Evolutionary conservation across 331 rosid genomes (phyloP), one percentile per base, ranked within the genome.

Genomic region (Erythrophleum ivorense): DNA sequence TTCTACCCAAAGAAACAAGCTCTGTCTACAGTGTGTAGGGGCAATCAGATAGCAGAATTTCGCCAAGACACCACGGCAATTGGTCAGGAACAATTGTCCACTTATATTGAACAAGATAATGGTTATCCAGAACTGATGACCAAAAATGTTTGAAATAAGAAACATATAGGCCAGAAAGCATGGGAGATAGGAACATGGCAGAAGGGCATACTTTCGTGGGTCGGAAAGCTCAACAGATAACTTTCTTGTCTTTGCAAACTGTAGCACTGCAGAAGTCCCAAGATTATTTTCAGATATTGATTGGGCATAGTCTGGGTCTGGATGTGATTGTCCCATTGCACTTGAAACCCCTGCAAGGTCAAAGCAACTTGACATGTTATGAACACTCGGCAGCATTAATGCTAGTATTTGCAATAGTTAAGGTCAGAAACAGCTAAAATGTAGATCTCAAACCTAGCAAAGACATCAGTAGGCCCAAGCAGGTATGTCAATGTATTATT

Each of bases 241-340:
- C 86, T 91, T 94, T 80, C 97, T 91, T 13, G 95, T 89, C 92
- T 91, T 94, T 48, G 92, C 94, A 34, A 90, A 94, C 73, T 83
- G 92, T 48, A 91, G 88, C 85, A 84, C 75, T 6, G 92, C 82
- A 62, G 94, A 70, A 21, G 93, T 81, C 21, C 87, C 91, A 71
- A 82, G 62, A 90, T 84, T 87, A 83, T 78, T 84, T 77, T 90
- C 97, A 46, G 92, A 78, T 63, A 82, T 33, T 73, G 91, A 86
- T 74, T 85, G 97, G 72, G 81, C 70, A 75, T 86, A 88, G 76
- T 87, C 91, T 18, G 88, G 89, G 71, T 88, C 91, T 85, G 87
- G 81, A 82, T 84, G 88, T 55, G 89, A 86, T 78, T 66, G 90
- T 14, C 80, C 90, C 40, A 70, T 45, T 64, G 88, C 77, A 81